phyloP scores from a whole-genome alignment of 345 rosid species.

The Carallia brachiata region DNA sequence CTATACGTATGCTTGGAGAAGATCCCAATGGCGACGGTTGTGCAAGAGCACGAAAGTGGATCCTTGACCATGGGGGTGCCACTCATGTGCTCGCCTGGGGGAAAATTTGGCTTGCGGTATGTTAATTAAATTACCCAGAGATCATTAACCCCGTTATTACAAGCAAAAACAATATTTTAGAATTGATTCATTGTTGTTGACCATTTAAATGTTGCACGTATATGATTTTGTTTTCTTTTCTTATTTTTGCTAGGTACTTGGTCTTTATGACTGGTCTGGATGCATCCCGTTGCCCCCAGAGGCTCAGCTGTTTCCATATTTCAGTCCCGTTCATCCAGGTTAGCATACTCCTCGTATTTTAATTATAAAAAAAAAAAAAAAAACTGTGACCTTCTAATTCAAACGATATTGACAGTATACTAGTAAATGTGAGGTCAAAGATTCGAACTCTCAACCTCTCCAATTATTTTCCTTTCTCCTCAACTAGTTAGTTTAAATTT shows the following conservation, averaged over 20 bases:
- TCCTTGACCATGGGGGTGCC: background rate
- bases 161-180: background rate
- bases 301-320: background rate
- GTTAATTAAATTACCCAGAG: background rate
- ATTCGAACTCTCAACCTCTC: no score
- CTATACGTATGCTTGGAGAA: background rate
- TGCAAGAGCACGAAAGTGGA: background rate
- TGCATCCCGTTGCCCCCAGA: slow-evolving; percentile 13
- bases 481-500: no score
- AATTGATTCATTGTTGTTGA: no score
- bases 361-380: no score
- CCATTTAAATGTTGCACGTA: no score
- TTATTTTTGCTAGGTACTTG: slow-evolving; percentile 6
- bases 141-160: background rate
- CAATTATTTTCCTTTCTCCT: no score
- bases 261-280: slow-evolving; percentile 13
- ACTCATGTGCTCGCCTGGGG: background rate
- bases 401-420: no score
- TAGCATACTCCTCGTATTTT: background rate
- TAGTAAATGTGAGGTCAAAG: no score
- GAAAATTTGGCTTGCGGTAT: background rate
- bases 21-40: background rate
- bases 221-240: background rate
- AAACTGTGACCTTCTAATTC: no score
- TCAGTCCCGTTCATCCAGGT: slow-evolving; percentile 16